These are phyloP conservation scores for Sutorius eximius DNA, from an alignment of 1,284 basidiomycete genomes.

Conservation along the genomic window DNA sequence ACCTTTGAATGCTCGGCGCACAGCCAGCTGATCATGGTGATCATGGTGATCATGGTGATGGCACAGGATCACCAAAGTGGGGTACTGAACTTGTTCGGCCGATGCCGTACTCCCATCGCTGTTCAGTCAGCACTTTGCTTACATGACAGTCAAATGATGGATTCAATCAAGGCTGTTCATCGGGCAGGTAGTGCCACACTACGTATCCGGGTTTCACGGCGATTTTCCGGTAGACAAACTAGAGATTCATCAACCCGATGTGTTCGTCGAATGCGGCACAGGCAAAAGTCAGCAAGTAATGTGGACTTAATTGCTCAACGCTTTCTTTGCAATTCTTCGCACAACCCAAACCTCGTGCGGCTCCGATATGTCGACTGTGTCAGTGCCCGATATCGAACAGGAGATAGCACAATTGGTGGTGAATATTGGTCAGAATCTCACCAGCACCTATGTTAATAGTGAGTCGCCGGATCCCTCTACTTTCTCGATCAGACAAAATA, in stretches of 20 bases:
- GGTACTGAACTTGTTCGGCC: no score
- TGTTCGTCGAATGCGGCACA: background rate
- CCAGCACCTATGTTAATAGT: conserved; percentile 1
- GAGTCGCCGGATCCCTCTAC: background rate
- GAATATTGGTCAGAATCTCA: conserved; percentile 2
- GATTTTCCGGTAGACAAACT: background rate
- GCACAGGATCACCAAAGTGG: no score
- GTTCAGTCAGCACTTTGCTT: background rate
- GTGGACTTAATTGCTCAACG: background rate
- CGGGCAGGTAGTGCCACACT: background rate
- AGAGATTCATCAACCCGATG: background rate
- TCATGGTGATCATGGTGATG: no score
- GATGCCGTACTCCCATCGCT: background rate
- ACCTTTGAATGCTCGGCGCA: no score
- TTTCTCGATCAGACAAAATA: background rate
- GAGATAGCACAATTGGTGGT: background rate
- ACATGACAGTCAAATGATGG: background rate
- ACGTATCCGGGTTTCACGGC: background rate
- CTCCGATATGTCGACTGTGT: background rate
- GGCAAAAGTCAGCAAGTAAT: background rate
- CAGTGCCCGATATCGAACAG: background rate
- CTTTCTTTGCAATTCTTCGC: background rate
- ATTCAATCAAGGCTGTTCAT: background rate
- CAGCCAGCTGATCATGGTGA: no score
- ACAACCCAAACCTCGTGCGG: background rate